Base-by-base conservation (phyloP, 495 filamentous ascomycete genomes). In the Penicillium turbatum region DNA sequence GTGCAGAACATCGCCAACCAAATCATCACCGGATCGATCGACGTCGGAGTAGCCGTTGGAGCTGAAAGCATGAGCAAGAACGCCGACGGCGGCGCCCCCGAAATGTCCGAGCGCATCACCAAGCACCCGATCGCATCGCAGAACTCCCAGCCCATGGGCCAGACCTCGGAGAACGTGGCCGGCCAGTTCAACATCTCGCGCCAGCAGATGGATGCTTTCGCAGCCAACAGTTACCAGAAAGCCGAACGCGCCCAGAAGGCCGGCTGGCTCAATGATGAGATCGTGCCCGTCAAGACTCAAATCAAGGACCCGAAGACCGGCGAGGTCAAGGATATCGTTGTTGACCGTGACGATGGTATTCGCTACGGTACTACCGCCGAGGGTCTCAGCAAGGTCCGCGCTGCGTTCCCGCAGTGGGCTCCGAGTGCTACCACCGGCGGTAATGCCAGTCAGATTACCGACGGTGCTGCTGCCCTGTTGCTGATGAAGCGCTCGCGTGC, bases 151-250 rank as follows among this genome's bases (percentile, higher is more conserved):
- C 85, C 90, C 32, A 97, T 97, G 92, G 92, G 92, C 2, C 92
- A 95, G 80, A 97, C 92, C 1, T 90, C 86, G 15, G 92, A 97
- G 75, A 97, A 97, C 61, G 90, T 97, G 6, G 89, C 83, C 31
- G 80, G 75, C 35, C 90, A 96, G 70, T 97, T 97, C 67, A 81
- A 83, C 53, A 82, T 97, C 59, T 69, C 83, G 3, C 82, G 92
- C 31, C 83, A 91, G 65, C 65, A 66, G 49, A 88, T 92, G 54
- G 92, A 97, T 64, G 72, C 79, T 51, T 97, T 86, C 66, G 90
- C 92, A 0, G 88, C 89, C 4, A 86, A 89, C 68, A 88, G 83
- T 37, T 97, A 86, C 72, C 82, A 84, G 62, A 85, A 91, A 48
- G 92, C 92, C 17, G 92, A 97, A 77, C 73, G 64, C 13, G 90